Evolutionary conservation across 2,329 filamentous ascomycete species (phyloP).

Genomic region (Seiridium cupressi): DNA sequence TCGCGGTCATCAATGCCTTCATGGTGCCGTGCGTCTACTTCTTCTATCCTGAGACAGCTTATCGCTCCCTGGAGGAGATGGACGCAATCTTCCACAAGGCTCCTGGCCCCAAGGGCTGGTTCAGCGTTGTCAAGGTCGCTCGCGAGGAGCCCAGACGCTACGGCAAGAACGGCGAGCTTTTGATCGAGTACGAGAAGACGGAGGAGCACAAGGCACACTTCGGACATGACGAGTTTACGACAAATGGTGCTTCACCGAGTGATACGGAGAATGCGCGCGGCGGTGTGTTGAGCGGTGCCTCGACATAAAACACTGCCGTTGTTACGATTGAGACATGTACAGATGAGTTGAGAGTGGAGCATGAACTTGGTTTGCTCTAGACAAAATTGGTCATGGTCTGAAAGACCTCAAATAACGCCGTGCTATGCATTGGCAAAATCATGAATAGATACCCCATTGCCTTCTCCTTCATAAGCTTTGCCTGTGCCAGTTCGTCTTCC

Average conservation of each 20-base stretch:
- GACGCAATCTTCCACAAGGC: slow-evolving; percentile 62
- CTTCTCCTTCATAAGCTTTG: neutral
- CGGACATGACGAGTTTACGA: slow-evolving; percentile 2
- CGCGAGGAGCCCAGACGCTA: slow-evolving; percentile 52
- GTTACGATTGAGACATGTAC: no score
- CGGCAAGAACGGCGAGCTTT: slow-evolving; percentile 57
- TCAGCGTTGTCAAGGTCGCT: slow-evolving; percentile 40
- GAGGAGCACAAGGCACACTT: slow-evolving; percentile 33
- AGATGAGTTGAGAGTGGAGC: no score
- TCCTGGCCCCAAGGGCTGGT: slow-evolving; percentile 36
- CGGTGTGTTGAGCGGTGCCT: neutral
- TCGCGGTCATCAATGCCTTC: slow-evolving; percentile 62
- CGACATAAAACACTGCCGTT: neutral
- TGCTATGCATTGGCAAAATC: slow-evolving; percentile 4
- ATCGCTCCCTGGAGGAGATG: slow-evolving; percentile 65
- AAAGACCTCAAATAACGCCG: neutral
- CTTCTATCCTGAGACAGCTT: slow-evolving; percentile 65
- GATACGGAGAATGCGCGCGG: neutral
- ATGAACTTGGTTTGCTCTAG: no score
- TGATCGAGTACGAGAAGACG: slow-evolving; percentile 43
- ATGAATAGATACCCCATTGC: slow-evolving; percentile 3
- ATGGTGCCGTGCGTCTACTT: slow-evolving; percentile 58
- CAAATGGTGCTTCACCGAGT: neutral
- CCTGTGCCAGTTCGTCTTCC: neutral
- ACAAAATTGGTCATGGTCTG: neutral